phyloP scores from a whole-genome alignment of 1,284 basidiomycete genomes.

The Prillingera fragicola region DNA sequence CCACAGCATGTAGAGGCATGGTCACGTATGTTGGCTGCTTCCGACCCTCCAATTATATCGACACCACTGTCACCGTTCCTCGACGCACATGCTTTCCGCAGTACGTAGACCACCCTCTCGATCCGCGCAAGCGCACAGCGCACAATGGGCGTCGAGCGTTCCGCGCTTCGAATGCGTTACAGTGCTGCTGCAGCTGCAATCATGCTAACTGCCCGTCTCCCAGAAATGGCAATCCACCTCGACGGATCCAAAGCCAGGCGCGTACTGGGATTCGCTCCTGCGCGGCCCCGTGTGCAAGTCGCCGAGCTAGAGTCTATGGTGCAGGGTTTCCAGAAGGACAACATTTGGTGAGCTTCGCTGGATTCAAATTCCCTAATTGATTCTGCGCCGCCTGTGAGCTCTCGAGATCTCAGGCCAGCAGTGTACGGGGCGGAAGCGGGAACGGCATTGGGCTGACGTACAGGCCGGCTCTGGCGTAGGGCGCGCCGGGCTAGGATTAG shows the following conservation, averaged over 20 bases:
- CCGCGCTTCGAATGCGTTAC: too few relatives aligned
- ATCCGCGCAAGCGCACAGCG: too few relatives aligned
- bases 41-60: constrained; percentile 67
- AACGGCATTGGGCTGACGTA: too few relatives aligned
- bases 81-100: constrained; percentile 58
- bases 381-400: too few relatives aligned
- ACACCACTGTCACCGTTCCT: constrained; percentile 76
- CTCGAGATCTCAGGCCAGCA: too few relatives aligned
- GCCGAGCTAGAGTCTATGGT: constrained; percentile 38
- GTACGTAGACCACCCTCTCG: constrained; percentile 21
- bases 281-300: constrained; percentile 52
- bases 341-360: constrained; percentile 44
- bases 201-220: constrained; percentile 51
- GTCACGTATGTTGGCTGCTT: constrained; percentile 72
- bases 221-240: constrained; percentile 54
- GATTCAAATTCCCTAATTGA: too few relatives aligned
- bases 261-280: constrained; percentile 64
- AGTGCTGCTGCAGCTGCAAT: too few relatives aligned
- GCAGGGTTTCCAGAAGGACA: constrained; percentile 41
- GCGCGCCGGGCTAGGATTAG: too few relatives aligned
- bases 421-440: too few relatives aligned
- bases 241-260: constrained; percentile 39
- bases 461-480: too few relatives aligned
- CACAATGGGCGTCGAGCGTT: too few relatives aligned
- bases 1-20: constrained; percentile 66